phyloP scores from a whole-genome alignment of 208 protist species.

The Leishmania aethiopica region DNA sequence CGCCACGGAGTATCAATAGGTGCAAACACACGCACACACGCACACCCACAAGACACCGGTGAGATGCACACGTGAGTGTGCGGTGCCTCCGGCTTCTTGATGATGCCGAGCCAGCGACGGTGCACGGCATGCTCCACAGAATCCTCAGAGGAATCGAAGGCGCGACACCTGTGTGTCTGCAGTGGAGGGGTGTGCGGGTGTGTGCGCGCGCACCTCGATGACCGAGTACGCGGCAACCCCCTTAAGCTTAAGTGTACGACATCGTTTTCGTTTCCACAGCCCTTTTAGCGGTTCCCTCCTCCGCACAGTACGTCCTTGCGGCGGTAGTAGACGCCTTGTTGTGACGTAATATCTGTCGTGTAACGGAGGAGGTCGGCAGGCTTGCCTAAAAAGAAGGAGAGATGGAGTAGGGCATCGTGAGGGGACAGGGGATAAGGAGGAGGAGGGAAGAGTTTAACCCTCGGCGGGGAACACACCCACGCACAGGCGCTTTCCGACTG shows the following conservation, averaged over 20 bases:
- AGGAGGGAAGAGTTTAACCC: no score
- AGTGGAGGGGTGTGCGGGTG: background rate
- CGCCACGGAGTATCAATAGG: background rate
- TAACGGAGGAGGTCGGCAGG: background rate
- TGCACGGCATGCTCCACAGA: background rate
- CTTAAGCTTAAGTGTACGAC: background rate
- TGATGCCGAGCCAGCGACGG: background rate
- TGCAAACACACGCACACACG: background rate
- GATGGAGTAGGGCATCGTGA: background rate
- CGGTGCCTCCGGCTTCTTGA: background rate
- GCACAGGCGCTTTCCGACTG: background rate
- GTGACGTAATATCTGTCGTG: background rate
- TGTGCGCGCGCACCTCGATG: background rate
- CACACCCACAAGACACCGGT: slow-evolving; percentile 3
- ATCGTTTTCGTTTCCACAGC: slow-evolving; percentile 10
- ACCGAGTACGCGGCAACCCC: background rate
- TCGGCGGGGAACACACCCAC: background rate
- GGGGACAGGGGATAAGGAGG: background rate
- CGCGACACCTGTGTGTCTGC: background rate
- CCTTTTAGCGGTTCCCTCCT: slow-evolving; percentile 4
- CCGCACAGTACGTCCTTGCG: background rate
- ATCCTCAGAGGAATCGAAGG: background rate
- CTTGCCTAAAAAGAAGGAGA: background rate
- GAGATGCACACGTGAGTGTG: background rate
- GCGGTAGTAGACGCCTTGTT: background rate